Conservation (phyloP, 2,329 filamentous ascomycete genomes). For the Geosmithia putterillii region DNA sequence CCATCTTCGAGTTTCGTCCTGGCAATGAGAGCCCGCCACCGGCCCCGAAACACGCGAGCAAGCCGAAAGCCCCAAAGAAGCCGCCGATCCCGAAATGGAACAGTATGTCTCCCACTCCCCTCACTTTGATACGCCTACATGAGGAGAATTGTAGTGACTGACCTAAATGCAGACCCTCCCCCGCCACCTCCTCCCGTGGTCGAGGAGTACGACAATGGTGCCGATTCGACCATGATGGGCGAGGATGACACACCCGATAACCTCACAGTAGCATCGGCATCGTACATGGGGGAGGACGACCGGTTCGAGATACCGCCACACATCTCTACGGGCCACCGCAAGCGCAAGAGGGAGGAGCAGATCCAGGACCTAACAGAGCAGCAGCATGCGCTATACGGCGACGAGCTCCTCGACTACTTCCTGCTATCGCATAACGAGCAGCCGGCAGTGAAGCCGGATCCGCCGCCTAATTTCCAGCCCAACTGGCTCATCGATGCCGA, state of each 20-base stretch:
- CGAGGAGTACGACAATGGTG: constrained; percentile 55
- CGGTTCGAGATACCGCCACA: constrained; percentile 58
- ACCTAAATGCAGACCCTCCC: constrained; percentile 2
- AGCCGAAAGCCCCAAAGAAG: constrained; percentile 61
- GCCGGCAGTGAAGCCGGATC: constrained; percentile 59
- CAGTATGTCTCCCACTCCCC: constrained; percentile 10
- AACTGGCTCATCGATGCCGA: constrained; percentile 91
- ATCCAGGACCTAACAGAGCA: constrained; percentile 58
- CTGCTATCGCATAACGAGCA: constrained; percentile 66
- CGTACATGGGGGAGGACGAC: constrained; percentile 76
- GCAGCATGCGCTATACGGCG: constrained; percentile 82
- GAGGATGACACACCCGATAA: constrained; percentile 79
- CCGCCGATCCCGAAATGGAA: constrained; percentile 46
- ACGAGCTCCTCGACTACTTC: constrained; percentile 92
- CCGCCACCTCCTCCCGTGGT: constrained; percentile 11
- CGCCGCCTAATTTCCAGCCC: constrained; percentile 75
- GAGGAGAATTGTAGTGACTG: neutral
- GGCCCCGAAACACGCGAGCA: constrained; percentile 83
- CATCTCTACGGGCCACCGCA: constrained; percentile 46
- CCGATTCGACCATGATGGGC: constrained; percentile 38
- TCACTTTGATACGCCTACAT: neutral
- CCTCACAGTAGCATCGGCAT: constrained; percentile 69
- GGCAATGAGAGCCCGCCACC: constrained; percentile 84
- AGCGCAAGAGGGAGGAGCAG: constrained; percentile 63
- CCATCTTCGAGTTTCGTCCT: constrained; percentile 81